Percentiles rank a stretch among this genome's conserved stretches.
Evolutionary conservation across 2,329 filamentous ascomycete species (phyloP).

Genomic region (Colletotrichum sansevieriae): DNA sequence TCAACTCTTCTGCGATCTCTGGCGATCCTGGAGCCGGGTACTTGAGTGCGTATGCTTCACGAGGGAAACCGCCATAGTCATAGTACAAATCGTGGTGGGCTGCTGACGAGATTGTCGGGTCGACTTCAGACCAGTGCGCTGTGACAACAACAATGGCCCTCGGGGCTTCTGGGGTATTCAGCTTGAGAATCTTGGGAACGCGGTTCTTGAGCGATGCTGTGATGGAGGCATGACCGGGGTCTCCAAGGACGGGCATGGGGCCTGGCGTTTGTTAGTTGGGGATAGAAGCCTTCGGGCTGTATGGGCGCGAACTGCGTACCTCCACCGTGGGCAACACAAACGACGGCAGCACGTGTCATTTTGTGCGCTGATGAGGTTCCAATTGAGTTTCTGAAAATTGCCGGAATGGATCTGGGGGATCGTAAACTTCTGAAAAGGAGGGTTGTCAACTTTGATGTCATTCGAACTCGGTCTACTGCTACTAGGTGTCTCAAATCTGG

Average conservation of each 20-base stretch:
- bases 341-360: constrained; percentile 59
- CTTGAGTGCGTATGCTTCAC: constrained; percentile 66
- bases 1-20: constrained; percentile 63
- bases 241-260: constrained; percentile 69
- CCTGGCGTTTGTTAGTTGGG: constrained; percentile 50
- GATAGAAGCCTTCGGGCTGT: not conserved
- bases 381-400: not conserved
- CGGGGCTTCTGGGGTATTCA: constrained; percentile 63
- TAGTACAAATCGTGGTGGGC: constrained; percentile 63
- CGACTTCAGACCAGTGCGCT: constrained; percentile 67
- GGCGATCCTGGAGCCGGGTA: constrained; percentile 70
- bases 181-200: constrained; percentile 67
- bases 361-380: constrained; percentile 29
- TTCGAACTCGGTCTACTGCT: constrained; percentile 4
- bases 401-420: not conserved
- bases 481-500: not conserved
- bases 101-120: constrained; percentile 65
- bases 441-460: constrained; percentile 10
- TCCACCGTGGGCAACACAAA: constrained; percentile 65
- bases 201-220: constrained; percentile 64
- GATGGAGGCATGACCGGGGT: constrained; percentile 65
- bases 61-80: constrained; percentile 72
- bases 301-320: constrained; percentile 47
- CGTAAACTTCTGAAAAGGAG: not conserved
- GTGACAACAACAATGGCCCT: constrained; percentile 69